Evolutionary conservation across 495 filamentous ascomycete species (phyloP), one percentile per base, ranked within the genome.

Genomic region (Penicillium dipodomyicola): DNA sequence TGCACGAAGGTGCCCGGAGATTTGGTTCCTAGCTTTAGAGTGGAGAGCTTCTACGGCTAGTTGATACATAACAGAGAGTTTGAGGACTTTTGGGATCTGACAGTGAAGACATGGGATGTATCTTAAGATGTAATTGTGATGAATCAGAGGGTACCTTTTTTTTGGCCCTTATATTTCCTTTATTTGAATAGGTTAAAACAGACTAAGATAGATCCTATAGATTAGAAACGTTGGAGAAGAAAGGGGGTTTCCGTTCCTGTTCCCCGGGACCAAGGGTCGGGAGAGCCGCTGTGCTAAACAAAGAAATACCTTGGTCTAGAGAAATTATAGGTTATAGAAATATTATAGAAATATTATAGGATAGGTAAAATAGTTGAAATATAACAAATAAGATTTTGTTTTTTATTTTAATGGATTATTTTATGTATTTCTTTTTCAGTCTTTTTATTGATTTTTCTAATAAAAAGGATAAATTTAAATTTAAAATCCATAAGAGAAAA

Each of bases 241-340:
- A 62, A 63, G 54, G 56, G 58, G 61, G 64, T 51, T 59, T 63
- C 35, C 35, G 35, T 67, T 61, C 69, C 67, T 71, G 60, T 64
- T 64, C 65, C 62, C 64, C 66, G 65, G 65, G 57, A 57, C 62
- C 57, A 61, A 35, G 69, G 65, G 62, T 67, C 67, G 70, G 72
- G 68, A 71, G 68, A 72, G 72, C 68, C 70, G 67, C 67, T 62
- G 52, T 61, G 53, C 62, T 62, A 61, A 65, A 63, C 58, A 67
- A 65, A 64, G 60, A 62, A 64, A 33, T 33, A 30, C 22, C 22
- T 23, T 23, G 22, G 22, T 23, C 22, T 60, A 40, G 57, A 5
- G 23, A 25, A 25, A 25, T 25, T 25, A 25, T 25, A 25, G 23
- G 6, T 20, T 20, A 20, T 20, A 20, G 20, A 20, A 20, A 20